phyloP scores from a whole-genome alignment of 352 stramenopile genomes.

The Globisporangium ultimum region DNA sequence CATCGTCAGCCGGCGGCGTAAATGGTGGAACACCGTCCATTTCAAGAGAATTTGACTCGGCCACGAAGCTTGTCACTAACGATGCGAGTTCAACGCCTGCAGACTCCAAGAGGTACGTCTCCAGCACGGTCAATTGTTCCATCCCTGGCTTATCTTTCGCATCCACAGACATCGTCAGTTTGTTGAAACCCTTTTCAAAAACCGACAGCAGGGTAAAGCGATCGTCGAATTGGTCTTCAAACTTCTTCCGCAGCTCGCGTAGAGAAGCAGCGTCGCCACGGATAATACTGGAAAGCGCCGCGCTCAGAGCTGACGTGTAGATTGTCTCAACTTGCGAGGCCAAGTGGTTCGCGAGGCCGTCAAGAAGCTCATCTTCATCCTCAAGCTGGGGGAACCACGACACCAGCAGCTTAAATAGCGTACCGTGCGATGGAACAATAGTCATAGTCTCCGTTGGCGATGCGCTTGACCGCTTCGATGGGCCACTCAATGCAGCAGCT shows the following conservation, averaged over 20 bases:
- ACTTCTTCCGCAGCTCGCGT: conserved; percentile 63
- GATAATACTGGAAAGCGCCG: conserved; percentile 59
- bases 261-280: conserved; percentile 71
- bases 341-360: conserved; percentile 42
- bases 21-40: conserved; percentile 48
- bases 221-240: conserved; percentile 79
- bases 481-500: not conserved
- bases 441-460: conserved; percentile 15
- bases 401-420: conserved; percentile 40
- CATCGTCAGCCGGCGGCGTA: conserved; percentile 2
- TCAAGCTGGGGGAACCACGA: conserved; percentile 50
- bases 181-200: conserved; percentile 68
- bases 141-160: conserved; percentile 32
- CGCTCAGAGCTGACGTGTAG: conserved; percentile 45
- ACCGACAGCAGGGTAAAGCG: conserved; percentile 39
- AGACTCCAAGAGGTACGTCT: conserved; percentile 52
- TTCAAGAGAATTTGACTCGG: conserved; percentile 55
- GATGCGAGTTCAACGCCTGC: conserved; percentile 46
- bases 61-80: conserved; percentile 65
- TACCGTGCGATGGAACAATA: conserved; percentile 46
- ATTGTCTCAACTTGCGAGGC: conserved; percentile 37
- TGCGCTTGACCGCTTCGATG: conserved; percentile 1
- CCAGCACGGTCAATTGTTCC: conserved; percentile 48
- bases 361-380: conserved; percentile 69
- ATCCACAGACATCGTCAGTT: conserved; percentile 60